Evolutionary conservation across 2,329 filamentous ascomycete species (phyloP), one percentile per base, ranked within the genome.

Genomic region (Phialocephala sp.): DNA sequence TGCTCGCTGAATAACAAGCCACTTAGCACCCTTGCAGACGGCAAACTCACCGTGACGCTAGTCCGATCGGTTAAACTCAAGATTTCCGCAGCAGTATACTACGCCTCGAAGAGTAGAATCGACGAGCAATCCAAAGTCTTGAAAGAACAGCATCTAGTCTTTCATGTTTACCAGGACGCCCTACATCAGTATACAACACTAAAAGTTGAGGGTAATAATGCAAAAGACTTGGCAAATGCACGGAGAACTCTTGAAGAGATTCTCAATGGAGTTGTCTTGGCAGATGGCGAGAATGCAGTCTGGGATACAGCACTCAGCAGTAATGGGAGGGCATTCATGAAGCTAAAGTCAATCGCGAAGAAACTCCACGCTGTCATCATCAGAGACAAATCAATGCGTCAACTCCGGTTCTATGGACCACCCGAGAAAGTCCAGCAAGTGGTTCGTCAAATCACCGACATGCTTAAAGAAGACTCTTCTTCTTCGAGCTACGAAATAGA

Each of bases 311-410:
- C 65, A 55, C 60, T 72, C 41, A 66, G 62, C 60, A 67, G 57
- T 45, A 71, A 70, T 57, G 66, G 71, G 63, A 66, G 59, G 35
- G 64, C 65, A 50, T 70, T 66, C 62, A 64, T 60, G 63, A 71
- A 69, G 43, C 64, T 75, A 35, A 72, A 70, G 60, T 58, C 41
- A 52, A 68, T 73, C 35, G 71, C 69, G 67, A 66, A 63, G 55
- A 63, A 71, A 47, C 63, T 72, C 43, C 12, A 66, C 18, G 63
- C 71, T 35, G 64, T 71, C 36, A 68, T 75, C 52, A 64, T 63
- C 57, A 68, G 68, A 64, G 64, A 72, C 56, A 74, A 71, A 63
- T 64, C 67, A 24, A 72, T 67, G 59, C 64, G 63, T 50, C 69
- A 72, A 36, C 66, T 75, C 15, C 62, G 59, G 14, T 72, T 71